Conservation (phyloP, 768 basidiomycete genomes). For the Trametes cingulata region DNA sequence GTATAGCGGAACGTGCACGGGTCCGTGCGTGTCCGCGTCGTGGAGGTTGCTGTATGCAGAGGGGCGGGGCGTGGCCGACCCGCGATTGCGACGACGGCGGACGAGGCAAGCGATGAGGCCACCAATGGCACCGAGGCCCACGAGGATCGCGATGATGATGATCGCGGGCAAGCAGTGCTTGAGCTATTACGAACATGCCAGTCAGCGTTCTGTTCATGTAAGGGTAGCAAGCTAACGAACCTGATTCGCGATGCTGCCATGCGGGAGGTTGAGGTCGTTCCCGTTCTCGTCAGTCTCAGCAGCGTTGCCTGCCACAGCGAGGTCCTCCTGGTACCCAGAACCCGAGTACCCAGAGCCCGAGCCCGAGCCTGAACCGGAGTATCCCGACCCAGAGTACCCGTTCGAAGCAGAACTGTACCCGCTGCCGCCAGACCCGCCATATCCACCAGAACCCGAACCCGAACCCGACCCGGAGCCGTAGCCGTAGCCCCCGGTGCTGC, state of each 20-base stretch:
- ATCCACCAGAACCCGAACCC: not conserved
- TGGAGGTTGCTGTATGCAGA: conserved; percentile 20
- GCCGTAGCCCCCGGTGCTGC: not conserved
- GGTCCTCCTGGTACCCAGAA: not conserved
- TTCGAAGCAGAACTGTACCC: not conserved
- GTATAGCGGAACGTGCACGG: conserved; percentile 16
- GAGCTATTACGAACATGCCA: not conserved
- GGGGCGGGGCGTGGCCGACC: not conserved
- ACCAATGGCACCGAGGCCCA: conserved; percentile 9
- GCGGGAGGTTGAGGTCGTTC: conserved; percentile 15
- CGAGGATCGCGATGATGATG: conserved; percentile 13
- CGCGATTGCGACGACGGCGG: conserved; percentile 7
- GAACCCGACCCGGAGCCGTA: not conserved
- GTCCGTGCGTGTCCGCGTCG: conserved; percentile 11
- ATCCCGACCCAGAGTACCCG: not conserved
- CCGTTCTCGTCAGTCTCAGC: conserved; percentile 14
- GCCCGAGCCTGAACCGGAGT: conserved; percentile 2
- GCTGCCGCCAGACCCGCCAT: not conserved
- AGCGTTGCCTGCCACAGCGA: conserved; percentile 8
- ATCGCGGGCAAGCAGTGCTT: conserved; percentile 21
- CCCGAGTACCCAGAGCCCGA: not conserved
- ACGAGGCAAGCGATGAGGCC: conserved; percentile 15
- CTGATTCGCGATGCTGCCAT: conserved; percentile 8
- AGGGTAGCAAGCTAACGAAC: too few relatives aligned
- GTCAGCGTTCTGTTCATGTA: not conserved